A percentile compares a stretch with the other conserved stretches of the same genome.
phyloP scores from a whole-genome alignment of 2,329 filamentous ascomycete species.

The Pseudogymnoascus sp. region DNA sequence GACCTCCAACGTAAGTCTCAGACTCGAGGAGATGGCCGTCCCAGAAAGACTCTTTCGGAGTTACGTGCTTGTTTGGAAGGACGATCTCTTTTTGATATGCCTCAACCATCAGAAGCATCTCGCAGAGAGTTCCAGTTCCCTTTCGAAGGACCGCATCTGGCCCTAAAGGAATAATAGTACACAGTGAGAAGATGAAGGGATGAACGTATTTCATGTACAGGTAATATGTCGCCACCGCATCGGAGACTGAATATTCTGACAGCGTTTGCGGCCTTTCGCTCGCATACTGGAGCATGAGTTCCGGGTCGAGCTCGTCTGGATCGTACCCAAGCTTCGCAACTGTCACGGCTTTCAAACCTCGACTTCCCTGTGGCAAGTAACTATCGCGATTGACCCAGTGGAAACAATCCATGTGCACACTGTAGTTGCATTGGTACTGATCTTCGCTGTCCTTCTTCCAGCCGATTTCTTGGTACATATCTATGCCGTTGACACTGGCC shows the following conservation, averaged over 20 bases:
- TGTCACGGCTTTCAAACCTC: conserved; percentile 94
- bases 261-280: conserved; percentile 85
- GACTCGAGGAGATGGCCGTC: conserved; percentile 93
- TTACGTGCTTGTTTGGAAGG: conserved; percentile 89
- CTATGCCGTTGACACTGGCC: conserved; percentile 88
- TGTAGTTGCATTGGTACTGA: conserved; percentile 92
- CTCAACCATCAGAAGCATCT: conserved; percentile 99
- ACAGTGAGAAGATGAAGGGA: conserved; percentile 97
- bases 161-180: conserved; percentile 88
- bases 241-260: conserved; percentile 96
- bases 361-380: conserved; percentile 92
- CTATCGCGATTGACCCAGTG: conserved; percentile 98
- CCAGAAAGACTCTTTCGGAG: conserved; percentile 88
- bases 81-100: conserved; percentile 89
- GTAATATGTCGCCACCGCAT: conserved; percentile 97
- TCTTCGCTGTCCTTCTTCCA: conserved; percentile 94
- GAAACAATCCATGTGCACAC: conserved; percentile 98
- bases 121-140: conserved; percentile 95
- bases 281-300: conserved; percentile 92
- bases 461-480: conserved; percentile 98
- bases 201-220: conserved; percentile 99
- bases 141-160: conserved; percentile 91
- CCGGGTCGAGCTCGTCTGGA: conserved; percentile 92
- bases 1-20: conserved; percentile 95
- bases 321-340: conserved; percentile 98